Evolutionary conservation across 139 green algal species (phyloP), one percentile per base, ranked within the genome.

Genomic region (Haematococcus lacustris): DNA sequence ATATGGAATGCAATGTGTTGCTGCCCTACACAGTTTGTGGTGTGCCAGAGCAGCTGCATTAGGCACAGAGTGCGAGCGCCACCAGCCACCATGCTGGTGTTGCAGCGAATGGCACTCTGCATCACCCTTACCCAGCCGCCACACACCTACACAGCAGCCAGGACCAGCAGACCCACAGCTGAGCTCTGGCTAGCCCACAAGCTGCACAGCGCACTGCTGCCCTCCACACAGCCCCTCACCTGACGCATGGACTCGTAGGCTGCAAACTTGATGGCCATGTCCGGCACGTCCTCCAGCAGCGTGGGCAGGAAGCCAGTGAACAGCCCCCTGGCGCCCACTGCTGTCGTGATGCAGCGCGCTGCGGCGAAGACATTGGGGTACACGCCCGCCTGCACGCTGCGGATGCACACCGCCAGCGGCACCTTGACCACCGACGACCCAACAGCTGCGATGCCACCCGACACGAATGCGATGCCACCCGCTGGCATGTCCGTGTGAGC

Each of bases 231-330:
- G n/a, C n/a, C n/a, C n/a, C 53, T 23, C 53, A 64, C 53, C 53
- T 30, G 26, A 9, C 53, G 53, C 53, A 64, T 64, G 23, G 77
- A 77, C 81, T 96, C 91, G 65, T 94, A 96, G 1, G 76, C 80
- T 13, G 89, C 89, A 81, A 96, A 96, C 78, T 96, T 96, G 78
- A 94, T 80, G 5, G 91, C 91, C 89, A 94, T 96, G 85, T 96
- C 91, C 17, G 91, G 91, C 4, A 94, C 84, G 75, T 96, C 91
- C 76, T 96, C 91, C 60, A 96, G 80, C 66, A 96, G 71, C 0
- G 91, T 94, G 47, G 91, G 91, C 39, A 90, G 47, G 71, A 88
- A 96, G 32, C 91, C 91, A 4, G 88, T 93, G 81, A 92, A 94
- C 47, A 96, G 80, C 1, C 91, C 89, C 17, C 89, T 70, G 17